Evolutionary conservation across 805 yeast genomes (phyloP).

Genomic region (Pichia sporocuriosa): DNA sequence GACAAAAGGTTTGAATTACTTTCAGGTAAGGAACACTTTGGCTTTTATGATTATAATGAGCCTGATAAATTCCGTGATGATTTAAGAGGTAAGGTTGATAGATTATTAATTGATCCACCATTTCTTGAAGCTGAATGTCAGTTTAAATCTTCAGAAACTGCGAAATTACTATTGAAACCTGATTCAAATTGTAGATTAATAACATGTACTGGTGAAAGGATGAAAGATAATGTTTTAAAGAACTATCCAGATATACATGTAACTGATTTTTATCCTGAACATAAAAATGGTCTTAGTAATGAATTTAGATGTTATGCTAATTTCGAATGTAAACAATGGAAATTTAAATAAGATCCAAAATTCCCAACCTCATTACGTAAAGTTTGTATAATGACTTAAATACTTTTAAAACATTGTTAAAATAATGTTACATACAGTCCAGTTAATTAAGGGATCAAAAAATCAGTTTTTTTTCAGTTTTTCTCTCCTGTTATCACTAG

Average conservation of each 20-base stretch:
- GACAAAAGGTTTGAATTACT: slow-evolving; percentile 71
- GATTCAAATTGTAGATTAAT: slow-evolving; percentile 43
- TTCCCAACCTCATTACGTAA: not conserved
- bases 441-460: too few species aligned
- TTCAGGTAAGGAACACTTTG: slow-evolving; percentile 62
- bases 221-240: slow-evolving; percentile 53
- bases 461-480: too few species aligned
- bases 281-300: slow-evolving; percentile 77
- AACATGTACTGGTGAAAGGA: slow-evolving; percentile 88
- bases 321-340: slow-evolving; percentile 67
- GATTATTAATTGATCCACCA: slow-evolving; percentile 83
- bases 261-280: slow-evolving; percentile 72
- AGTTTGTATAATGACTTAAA: not conserved
- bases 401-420: not conserved
- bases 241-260: slow-evolving; percentile 58
- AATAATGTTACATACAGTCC: too few species aligned
- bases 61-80: slow-evolving; percentile 57
- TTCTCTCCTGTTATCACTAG: too few species aligned
- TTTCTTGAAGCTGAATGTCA: slow-evolving; percentile 80
- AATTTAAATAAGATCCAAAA: slow-evolving; percentile 27
- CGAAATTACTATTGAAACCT: slow-evolving; percentile 48
- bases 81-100: slow-evolving; percentile 56
- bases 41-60: slow-evolving; percentile 65
- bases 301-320: slow-evolving; percentile 84
- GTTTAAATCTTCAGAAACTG: slow-evolving; percentile 58